Evolutionary conservation across 495 filamentous ascomycete species (phyloP), one percentile per base, ranked within the genome.

Genomic region (Daldinia caldariorum): DNA sequence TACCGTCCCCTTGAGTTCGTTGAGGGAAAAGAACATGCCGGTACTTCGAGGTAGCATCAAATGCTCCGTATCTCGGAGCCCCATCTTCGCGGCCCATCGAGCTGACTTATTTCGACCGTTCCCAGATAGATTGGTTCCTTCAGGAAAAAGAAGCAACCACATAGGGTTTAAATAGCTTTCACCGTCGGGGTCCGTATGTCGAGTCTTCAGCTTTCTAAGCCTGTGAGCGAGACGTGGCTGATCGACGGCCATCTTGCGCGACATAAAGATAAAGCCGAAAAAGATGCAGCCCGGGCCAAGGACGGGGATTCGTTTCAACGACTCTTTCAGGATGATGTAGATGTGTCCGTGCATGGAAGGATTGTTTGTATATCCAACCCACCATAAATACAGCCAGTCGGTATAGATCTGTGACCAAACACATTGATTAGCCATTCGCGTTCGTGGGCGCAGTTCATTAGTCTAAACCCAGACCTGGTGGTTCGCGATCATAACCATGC

Each of bases 301-400:
- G 32, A 94, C 73, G 9, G 92, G 92, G 20, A 94, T 87, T 51
- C 85, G 89, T 76, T 91, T 92, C 61, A 95, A 82, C 4, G 89
- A 91, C 79, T 95, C 91, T 75, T 94, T 94, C 13, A 94, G 79
- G 72, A 95, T 93, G 68, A 95, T 94, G 78, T 89, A 94, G 63
- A 95, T 80, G 61, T 91, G 89, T n/a, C 92, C 92, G 66, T 94
- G 91, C 84, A 91, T 90, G 45, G 82, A 79, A 26, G 89, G 85
- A 1, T 66, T 70, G 71, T 86, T 86, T 26, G 92, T 89, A 69
- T 94, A 95, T 22, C 89, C 89, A 16, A 91, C 87, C 91, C 92
- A 95, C 92, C 92, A 95, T 12, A 95, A 82, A 74, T 95, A 95
- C 10, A 94, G 77, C 92, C 92, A 95, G 79, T 95, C 92, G 6